phyloP scores from a whole-genome alignment of 305 asterid genomes.

The Solanum chacoense region DNA sequence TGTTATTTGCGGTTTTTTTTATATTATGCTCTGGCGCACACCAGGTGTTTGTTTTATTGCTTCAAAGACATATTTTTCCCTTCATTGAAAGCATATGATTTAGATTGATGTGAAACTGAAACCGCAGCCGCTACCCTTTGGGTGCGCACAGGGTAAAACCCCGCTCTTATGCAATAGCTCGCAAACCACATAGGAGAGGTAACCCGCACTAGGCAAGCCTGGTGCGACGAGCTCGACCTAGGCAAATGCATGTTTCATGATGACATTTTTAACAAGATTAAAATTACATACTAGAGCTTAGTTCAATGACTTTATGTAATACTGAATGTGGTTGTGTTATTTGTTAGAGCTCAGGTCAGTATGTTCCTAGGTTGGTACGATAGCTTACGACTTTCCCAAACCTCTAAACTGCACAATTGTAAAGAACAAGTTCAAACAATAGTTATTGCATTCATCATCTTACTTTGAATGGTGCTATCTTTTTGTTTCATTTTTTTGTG shows the following conservation, averaged over 20 bases:
- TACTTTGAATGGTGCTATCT: not conserved
- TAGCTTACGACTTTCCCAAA: not conserved
- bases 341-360: not conserved
- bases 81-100: not conserved
- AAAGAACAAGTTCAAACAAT: not conserved
- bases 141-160: no score
- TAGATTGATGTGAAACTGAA: not conserved
- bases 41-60: constrained; percentile 35
- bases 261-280: not conserved
- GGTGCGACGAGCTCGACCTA: no score
- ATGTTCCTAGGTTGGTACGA: not conserved
- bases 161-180: no score
- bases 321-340: not conserved
- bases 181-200: no score
- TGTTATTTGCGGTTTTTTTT: not conserved
- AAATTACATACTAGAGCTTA: not conserved
- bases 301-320: not conserved
- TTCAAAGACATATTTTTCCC: not conserved
- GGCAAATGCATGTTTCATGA: not conserved
- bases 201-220: no score
- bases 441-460: not conserved
- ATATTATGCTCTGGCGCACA: constrained; percentile 11
- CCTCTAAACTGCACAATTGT: not conserved
- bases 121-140: no score
- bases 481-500: not conserved